A percentile compares a stretch with the other conserved stretches of the same genome.
These are phyloP conservation scores for Pseudodiploospora longispora DNA, from an alignment of 2,329 filamentous ascomycete genomes.

Conservation along the genomic window DNA sequence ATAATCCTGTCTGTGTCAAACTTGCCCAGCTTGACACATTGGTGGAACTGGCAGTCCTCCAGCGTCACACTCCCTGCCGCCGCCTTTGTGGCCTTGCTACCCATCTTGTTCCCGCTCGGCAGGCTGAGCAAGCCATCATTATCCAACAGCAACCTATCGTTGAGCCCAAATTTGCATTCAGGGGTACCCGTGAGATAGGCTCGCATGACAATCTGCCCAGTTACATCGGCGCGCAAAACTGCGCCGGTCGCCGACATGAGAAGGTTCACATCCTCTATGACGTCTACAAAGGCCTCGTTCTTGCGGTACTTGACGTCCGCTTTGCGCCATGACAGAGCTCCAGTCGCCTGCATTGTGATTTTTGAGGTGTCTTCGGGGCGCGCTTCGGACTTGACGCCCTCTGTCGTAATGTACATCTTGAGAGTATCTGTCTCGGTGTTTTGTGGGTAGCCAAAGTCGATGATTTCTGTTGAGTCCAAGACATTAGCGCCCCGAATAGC, in stretches of 20 bases:
- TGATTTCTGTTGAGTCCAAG: constrained; percentile 59
- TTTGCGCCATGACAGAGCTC: constrained; percentile 91
- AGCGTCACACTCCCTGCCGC: constrained; percentile 92
- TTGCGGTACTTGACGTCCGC: constrained; percentile 98
- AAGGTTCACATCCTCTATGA: constrained; percentile 97
- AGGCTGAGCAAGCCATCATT: constrained; percentile 57
- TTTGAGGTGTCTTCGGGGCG: constrained; percentile 87
- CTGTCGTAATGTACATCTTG: constrained; percentile 99
- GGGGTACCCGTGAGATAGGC: constrained; percentile 94
- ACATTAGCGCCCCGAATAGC: no score
- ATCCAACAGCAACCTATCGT: constrained; percentile 90
- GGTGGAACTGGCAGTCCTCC: constrained; percentile 98
- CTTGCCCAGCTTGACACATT: constrained; percentile 94
- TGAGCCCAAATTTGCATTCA: constrained; percentile 97
- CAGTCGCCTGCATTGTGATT: constrained; percentile 98
- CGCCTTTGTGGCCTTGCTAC: constrained; percentile 85
- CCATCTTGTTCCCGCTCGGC: constrained; percentile 67
- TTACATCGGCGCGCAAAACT: constrained; percentile 90
- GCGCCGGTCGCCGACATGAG: constrained; percentile 98
- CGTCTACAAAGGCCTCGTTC: constrained; percentile 98
- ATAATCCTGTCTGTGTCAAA: constrained; percentile 97
- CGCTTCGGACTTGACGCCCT: constrained; percentile 89
- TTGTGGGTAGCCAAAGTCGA: constrained; percentile 98
- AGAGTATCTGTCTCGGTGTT: constrained; percentile 98
- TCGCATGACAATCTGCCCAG: constrained; percentile 96